Evolutionary conservation across 495 filamentous ascomycete genomes (phyloP), one percentile per base, ranked within the genome.

Genomic region (Neurospora sp.): DNA sequence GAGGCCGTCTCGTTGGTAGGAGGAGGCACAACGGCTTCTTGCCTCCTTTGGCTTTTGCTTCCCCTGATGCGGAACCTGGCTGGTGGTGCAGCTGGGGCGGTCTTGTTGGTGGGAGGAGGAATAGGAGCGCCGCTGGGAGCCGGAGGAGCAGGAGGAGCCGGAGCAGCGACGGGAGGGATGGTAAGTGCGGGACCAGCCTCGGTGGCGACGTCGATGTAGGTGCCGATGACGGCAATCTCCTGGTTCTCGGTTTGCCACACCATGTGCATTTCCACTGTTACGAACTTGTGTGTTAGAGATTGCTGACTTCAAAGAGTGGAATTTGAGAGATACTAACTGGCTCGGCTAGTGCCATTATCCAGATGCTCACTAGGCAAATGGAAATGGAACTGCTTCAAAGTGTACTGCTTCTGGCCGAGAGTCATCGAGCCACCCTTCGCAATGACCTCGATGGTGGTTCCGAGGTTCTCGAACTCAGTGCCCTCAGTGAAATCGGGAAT

Each of bases 291-390:
- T 27, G 40, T 80, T 73, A 78, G 77, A 11, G 37, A 39, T 23
- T 14, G 20, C 20, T 71, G 5, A 40, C 20, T 27, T 1, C 14
- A 27, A 39, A 41, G 40, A 4, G 14, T 48, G 40, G 12, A 41
- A 5, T 5, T 41, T 18, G 14, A 11, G 7, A 20, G 35, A 10
- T n/a, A 79, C 82, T 75, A 76, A 84, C 83, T 84, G 37, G 83
- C 82, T 76, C 82, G 72, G 74, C 75, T 82, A 2, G 81, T 83
- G 18, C 79, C 80, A 70, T 81, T 79, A 75, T 86, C 82, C 20
- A 93, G 84, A 77, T 92, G 91, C 82, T 93, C 91, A 77, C 86
- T 87, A 8, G 91, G 90, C 14, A 90, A 87, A 77, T 93, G 90
- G 79, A 92, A 89, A 78, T 93, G 90, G 82, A 91, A 92, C 76